Evolutionary conservation across 2,329 filamentous ascomycete genomes (phyloP).

Genomic region (Trichoderma atrobrunneum): DNA sequence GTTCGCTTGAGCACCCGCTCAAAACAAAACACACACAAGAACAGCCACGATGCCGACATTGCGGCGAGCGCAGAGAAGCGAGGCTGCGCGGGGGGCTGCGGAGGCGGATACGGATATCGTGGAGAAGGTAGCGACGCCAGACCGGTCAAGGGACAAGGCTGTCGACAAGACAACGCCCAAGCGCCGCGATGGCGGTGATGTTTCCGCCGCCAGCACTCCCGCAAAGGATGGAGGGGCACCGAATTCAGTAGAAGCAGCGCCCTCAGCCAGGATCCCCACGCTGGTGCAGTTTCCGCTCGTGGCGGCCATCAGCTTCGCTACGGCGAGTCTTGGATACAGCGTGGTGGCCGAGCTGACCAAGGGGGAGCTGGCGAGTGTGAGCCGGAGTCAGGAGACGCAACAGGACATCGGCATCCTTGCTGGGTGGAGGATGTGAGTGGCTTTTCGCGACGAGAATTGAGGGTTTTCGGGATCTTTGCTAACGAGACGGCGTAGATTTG

Average conservation of each 20-base stretch:
- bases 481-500: conserved; percentile 45
- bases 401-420: conserved; percentile 56
- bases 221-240: not conserved
- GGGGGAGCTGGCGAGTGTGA: conserved; percentile 65
- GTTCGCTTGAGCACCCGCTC: not conserved
- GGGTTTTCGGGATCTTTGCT: not conserved
- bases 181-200: not conserved
- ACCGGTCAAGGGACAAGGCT: not conserved
- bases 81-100: not conserved
- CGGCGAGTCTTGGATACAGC: conserved; percentile 65
- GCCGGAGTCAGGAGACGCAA: conserved; percentile 60
- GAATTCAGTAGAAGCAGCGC: not conserved
- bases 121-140: not conserved
- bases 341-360: conserved; percentile 57
- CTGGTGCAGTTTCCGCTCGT: conserved; percentile 52
- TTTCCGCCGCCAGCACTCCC: not conserved
- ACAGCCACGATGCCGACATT: conserved; percentile 14
- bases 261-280: conserved; percentile 3
- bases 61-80: conserved; percentile 11
- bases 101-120: not conserved
- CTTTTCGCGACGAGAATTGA: conserved; percentile 29
- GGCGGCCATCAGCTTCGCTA: conserved; percentile 53
- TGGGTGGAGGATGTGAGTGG: conserved; percentile 56
- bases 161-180: not conserved
- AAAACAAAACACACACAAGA: not conserved